Evolutionary conservation across 1,139 yeast genomes (phyloP).

Genomic region (Yamadazyma sp.): DNA sequence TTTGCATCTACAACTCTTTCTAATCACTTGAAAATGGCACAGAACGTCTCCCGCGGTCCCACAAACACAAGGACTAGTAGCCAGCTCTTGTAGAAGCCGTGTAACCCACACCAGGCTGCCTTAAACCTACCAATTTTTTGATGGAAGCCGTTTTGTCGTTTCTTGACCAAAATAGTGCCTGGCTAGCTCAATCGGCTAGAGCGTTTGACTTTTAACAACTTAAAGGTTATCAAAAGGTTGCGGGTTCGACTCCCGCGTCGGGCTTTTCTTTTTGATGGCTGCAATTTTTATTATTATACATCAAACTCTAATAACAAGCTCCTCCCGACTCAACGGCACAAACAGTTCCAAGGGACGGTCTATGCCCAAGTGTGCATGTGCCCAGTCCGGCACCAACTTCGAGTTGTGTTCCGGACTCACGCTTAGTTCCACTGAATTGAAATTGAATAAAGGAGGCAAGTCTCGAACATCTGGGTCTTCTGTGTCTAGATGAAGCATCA

Average conservation of each 20-base stretch:
- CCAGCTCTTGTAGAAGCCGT: too few species aligned
- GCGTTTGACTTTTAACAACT: constrained; percentile 33
- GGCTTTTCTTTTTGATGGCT: constrained; percentile 12
- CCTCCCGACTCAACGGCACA: constrained; percentile 11
- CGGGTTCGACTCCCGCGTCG: constrained; percentile 21
- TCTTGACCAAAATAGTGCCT: constrained; percentile 18
- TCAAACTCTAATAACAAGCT: background rate
- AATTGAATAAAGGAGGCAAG: constrained; percentile 50
- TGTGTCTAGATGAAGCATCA: constrained; percentile 31
- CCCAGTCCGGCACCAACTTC: constrained; percentile 42
- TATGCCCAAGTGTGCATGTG: constrained; percentile 17
- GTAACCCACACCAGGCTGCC: too few species aligned
- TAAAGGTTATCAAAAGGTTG: constrained; percentile 16
- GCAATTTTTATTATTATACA: background rate
- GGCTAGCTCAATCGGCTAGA: constrained; percentile 41
- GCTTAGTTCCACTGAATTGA: constrained; percentile 48
- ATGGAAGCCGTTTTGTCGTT: too few species aligned
- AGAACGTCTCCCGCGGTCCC: too few species aligned
- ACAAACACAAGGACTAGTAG: too few species aligned
- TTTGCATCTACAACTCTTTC: too few species aligned
- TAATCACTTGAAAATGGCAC: too few species aligned
- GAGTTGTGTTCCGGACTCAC: constrained; percentile 36
- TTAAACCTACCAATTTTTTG: too few species aligned
- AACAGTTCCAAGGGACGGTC: constrained; percentile 12
- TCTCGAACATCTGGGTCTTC: constrained; percentile 17